Conservation (phyloP, 2,329 filamentous ascomycete species). For the Chaetomiaceae sp. region DNA sequence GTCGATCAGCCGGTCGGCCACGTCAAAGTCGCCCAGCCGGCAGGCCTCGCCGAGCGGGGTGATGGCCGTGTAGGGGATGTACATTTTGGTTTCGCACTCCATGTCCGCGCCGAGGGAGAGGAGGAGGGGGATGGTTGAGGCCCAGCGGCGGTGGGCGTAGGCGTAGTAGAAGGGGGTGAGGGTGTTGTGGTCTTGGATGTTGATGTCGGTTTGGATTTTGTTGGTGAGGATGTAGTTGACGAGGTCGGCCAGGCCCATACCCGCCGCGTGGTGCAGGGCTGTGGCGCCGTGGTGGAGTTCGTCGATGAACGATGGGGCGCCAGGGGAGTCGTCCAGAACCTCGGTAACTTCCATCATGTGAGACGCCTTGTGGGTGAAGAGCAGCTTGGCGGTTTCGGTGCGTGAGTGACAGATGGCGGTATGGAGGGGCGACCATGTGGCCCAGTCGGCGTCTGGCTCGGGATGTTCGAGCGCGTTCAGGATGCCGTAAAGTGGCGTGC, state of each 20-base stretch:
- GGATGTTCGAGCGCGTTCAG: constrained; percentile 22
- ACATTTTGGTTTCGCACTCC: constrained; percentile 25
- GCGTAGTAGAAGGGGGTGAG: constrained; percentile 30
- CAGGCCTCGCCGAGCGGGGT: constrained; percentile 27
- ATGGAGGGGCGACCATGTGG: constrained; percentile 26
- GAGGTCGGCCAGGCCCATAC: constrained; percentile 21
- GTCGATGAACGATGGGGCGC: neutral
- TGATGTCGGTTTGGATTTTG: constrained; percentile 20
- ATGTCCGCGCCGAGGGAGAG: constrained; percentile 27
- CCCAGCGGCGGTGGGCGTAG: constrained; percentile 25
- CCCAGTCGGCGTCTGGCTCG: neutral
- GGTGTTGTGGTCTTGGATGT: constrained; percentile 21
- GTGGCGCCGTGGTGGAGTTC: constrained; percentile 15
- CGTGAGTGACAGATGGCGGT: constrained; percentile 27
- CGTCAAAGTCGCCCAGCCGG: constrained; percentile 24
- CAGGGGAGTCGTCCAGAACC: neutral
- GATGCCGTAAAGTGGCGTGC: constrained; percentile 19
- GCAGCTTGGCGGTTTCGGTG: constrained; percentile 23
- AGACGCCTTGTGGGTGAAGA: constrained; percentile 25
- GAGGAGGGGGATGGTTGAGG: constrained; percentile 25
- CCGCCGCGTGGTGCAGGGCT: constrained; percentile 29
- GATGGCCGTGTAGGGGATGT: constrained; percentile 28
- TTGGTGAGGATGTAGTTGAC: constrained; percentile 22
- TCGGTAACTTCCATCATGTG: constrained; percentile 19
- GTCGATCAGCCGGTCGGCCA: constrained; percentile 22